Base-by-base conservation (phyloP, 768 basidiomycete species). In the Serendipita sp. region DNA sequence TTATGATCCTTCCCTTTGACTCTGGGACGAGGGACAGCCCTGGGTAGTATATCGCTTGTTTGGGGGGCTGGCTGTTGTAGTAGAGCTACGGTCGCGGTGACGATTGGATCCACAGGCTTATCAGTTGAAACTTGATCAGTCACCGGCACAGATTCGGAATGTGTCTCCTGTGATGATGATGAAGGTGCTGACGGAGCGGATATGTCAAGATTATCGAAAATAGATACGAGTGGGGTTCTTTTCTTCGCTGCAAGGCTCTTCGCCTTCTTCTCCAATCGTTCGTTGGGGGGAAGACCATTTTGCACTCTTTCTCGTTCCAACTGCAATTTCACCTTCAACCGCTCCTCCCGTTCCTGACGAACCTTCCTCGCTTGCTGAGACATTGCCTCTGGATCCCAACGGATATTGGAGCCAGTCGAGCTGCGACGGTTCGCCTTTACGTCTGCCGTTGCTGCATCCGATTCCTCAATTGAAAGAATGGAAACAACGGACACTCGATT, bases 341-440 rank as follows among this genome's bases (percentile, higher is more conserved):
- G 24, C 56, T 60, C 56, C n/a, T 60, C 56, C 8, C 56, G 3
- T 35, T 60, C 56, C 35, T 60, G 16, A 28, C 56, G 56, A n/a
- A 60, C 34, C 56, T 60, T 60, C 35, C 32, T 30, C 16, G 56
- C 56, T 35, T 32, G 24, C 35, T 35, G 56, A 24, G 56, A 60
- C 56, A 60, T 60, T 8, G 56, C 56, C 24, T 60, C 56, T 4
- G 56, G 28, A 37, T 60, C 56, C 56, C 56, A 60, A n/a, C 56
- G 56, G n/a, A 60, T 60, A 37, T 35, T 60, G 10, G 56, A 60
- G 10, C 56, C 56, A 32, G 56, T 35, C 18, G 56, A 60, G 56
- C 24, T 28, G 4, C 56, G 56, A 28, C 56, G 24, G n/a, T 60
- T 35, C 16, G 16, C 16, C n/a, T 60, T 60, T 28, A 35, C 32